Conservation (phyloP, 192 early-diverging fungal species). For the Powellomyces hirtus region DNA sequence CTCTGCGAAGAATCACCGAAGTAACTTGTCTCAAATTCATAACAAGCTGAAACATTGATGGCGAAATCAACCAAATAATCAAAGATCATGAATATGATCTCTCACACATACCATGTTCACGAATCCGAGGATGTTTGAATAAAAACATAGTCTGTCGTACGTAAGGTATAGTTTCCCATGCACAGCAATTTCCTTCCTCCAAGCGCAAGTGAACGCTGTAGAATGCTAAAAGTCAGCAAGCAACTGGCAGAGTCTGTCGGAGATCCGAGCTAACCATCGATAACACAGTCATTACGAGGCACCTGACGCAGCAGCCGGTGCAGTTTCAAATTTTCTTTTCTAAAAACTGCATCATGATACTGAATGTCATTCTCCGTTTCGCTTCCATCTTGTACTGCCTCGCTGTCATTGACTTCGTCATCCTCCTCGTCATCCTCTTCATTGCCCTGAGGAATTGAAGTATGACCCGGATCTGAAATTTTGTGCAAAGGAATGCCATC, state of each 20-base stretch:
- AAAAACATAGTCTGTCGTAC: conserved; percentile 61
- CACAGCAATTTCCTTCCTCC: conserved; percentile 44
- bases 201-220: conserved; percentile 27
- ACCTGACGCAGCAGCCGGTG: conserved; percentile 44
- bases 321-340: conserved; percentile 38
- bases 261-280: conserved; percentile 37
- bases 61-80: too few species aligned
- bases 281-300: conserved; percentile 38
- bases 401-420: conserved; percentile 7
- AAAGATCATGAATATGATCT: too few species aligned
- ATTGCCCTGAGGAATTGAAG: neutral
- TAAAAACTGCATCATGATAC: conserved; percentile 32
- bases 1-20: conserved; percentile 20
- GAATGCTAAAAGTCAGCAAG: neutral
- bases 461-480: neutral
- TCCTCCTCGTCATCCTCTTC: conserved; percentile 16
- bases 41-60: conserved; percentile 23
- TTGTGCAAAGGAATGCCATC: conserved; percentile 15
- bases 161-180: conserved; percentile 57
- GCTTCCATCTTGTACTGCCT: neutral
- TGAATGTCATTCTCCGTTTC: neutral
- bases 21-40: conserved; percentile 44
- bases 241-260: too few species aligned
- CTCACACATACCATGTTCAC: conserved; percentile 46
- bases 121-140: conserved; percentile 61